Conservation (phyloP, 768 basidiomycete genomes). For the Jaapia argillacea region DNA sequence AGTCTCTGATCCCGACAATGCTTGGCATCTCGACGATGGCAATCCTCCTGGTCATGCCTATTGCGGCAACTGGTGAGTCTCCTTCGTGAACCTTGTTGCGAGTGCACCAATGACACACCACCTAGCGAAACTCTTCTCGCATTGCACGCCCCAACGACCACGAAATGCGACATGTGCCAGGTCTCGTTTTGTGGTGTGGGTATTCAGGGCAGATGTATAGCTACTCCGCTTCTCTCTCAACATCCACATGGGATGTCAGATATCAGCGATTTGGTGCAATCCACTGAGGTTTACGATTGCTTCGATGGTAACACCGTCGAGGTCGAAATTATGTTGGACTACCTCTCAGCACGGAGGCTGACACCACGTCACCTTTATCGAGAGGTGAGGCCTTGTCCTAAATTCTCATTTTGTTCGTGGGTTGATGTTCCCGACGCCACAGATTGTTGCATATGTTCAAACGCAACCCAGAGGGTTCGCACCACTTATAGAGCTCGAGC, state of each 20-base stretch:
- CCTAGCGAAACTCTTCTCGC: conserved; percentile 68
- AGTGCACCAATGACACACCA: neutral
- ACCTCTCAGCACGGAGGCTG: conserved; percentile 50
- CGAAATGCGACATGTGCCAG: conserved; percentile 77
- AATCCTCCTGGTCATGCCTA: conserved; percentile 68
- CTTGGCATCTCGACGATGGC: conserved; percentile 73
- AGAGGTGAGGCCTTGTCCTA: conserved; percentile 36
- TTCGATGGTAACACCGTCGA: conserved; percentile 73
- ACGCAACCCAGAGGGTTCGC: conserved; percentile 53
- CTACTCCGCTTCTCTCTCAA: conserved; percentile 43
- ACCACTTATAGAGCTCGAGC: conserved; percentile 56
- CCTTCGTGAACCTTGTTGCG: neutral
- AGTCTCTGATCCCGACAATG: conserved; percentile 51
- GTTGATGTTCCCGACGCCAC: conserved; percentile 4
- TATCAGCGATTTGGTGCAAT: conserved; percentile 69
- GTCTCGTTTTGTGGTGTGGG: conserved; percentile 78
- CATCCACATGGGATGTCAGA: conserved; percentile 63
- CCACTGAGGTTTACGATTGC: conserved; percentile 66
- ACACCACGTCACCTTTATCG: conserved; percentile 68
- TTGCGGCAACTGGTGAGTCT: conserved; percentile 73
- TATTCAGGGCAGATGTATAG: conserved; percentile 64
- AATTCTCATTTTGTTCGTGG: neutral
- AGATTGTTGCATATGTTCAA: conserved; percentile 58
- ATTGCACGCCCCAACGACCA: conserved; percentile 62
- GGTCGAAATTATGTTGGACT: conserved; percentile 79